These are phyloP conservation scores for Cymbidium sinense DNA, from an alignment of 106 monocot species.

Conservation along the genomic window DNA sequence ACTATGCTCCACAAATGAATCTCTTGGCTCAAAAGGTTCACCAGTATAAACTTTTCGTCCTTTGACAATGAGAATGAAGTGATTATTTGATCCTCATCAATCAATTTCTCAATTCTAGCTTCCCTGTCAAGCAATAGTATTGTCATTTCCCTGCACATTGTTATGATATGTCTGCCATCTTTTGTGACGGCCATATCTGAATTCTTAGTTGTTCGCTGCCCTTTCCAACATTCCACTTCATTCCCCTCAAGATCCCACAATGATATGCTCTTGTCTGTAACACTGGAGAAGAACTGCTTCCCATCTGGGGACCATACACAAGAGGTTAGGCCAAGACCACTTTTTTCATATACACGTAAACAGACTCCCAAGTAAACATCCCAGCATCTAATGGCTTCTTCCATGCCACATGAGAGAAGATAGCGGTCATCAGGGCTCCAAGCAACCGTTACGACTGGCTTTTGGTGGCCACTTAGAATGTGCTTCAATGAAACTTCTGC, in stretches of 20 bases:
- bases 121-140: slow-evolving; percentile 51
- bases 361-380: slow-evolving; percentile 50
- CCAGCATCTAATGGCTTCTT: slow-evolving; percentile 63
- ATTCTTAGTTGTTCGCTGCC: slow-evolving; percentile 41
- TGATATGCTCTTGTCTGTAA: slow-evolving; percentile 42
- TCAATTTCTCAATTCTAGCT: slow-evolving; percentile 28
- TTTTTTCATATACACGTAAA: slow-evolving; percentile 43
- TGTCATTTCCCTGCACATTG: slow-evolving; percentile 32
- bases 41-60: slow-evolving; percentile 58
- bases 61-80: slow-evolving; percentile 64
- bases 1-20: slow-evolving; percentile 76
- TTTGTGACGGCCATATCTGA: slow-evolving; percentile 59
- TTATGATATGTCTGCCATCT: slow-evolving; percentile 43
- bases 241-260: slow-evolving; percentile 55
- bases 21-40: slow-evolving; percentile 58
- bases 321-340: slow-evolving; percentile 42
- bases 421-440: slow-evolving; percentile 73
- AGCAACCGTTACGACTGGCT: slow-evolving; percentile 61
- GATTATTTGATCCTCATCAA: slow-evolving; percentile 62
- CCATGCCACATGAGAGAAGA: slow-evolving; percentile 73
- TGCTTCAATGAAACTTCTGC: slow-evolving; percentile 49
- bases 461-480: slow-evolving; percentile 53
- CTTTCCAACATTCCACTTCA: slow-evolving; percentile 52
- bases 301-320: slow-evolving; percentile 77
- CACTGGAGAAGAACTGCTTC: slow-evolving; percentile 36